Conservation (phyloP, 1,284 basidiomycete species). For the Erythrobasidium hasegawianum region DNA sequence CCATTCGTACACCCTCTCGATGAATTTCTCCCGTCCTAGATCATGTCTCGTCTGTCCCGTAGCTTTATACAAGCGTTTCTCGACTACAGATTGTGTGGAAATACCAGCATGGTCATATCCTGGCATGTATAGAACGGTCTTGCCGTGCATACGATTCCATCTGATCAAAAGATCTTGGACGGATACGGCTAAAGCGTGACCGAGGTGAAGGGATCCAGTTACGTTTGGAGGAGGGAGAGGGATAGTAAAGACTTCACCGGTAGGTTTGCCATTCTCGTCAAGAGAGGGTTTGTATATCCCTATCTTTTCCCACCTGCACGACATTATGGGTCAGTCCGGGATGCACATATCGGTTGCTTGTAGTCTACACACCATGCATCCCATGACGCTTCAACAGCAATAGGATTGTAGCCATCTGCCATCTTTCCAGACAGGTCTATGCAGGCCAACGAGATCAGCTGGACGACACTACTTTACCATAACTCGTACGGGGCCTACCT, state of each 20-base stretch:
- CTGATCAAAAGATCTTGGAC: conserved; percentile 86
- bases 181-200: conserved; percentile 87
- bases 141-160: conserved; percentile 96
- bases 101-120: conserved; percentile 99
- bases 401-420: conserved; percentile 87
- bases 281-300: conserved; percentile 85
- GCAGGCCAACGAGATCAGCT: background rate
- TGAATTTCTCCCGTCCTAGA: conserved; percentile 86
- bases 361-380: conserved; percentile 81
- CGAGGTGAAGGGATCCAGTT: conserved; percentile 93
- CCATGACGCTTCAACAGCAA: conserved; percentile 92
- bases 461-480: background rate
- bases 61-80: conserved; percentile 82
- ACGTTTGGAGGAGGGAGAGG: conserved; percentile 97
- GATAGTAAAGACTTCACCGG: conserved; percentile 68
- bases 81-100: conserved; percentile 96
- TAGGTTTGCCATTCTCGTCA: conserved; percentile 57
- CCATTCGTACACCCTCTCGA: conserved; percentile 92
- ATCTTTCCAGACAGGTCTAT: conserved; percentile 85
- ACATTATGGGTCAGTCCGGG: background rate
- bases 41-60: conserved; percentile 85
- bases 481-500: conserved; percentile 54
- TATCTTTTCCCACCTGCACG: conserved; percentile 66
- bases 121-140: conserved; percentile 83
- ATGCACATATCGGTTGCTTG: background rate